Conservation (phyloP, 2,329 filamentous ascomycete genomes). For the Cladophialophora psammophila region DNA sequence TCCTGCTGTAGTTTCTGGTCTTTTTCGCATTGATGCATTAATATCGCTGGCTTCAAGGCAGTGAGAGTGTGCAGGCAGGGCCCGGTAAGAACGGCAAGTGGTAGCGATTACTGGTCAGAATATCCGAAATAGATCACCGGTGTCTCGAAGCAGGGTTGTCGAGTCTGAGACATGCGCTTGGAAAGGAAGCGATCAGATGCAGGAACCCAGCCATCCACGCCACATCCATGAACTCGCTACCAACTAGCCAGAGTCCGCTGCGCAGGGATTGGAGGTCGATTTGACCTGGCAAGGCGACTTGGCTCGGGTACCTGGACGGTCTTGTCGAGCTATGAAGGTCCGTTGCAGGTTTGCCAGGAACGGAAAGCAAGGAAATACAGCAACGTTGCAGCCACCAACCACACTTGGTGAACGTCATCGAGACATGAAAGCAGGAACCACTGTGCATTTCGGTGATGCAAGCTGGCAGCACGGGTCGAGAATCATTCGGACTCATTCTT, state of each 20-base stretch:
- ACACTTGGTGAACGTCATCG: constrained; percentile 15
- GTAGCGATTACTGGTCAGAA: constrained; percentile 18
- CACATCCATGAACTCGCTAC: constrained; percentile 23
- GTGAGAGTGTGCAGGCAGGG: background rate
- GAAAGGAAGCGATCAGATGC: constrained; percentile 33
- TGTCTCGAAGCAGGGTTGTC: constrained; percentile 31
- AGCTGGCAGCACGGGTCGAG: background rate
- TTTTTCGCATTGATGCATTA: background rate
- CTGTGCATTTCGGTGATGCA: constrained; percentile 8
- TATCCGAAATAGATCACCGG: constrained; percentile 27
- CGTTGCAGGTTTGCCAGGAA: constrained; percentile 12
- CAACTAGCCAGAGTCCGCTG: constrained; percentile 16
- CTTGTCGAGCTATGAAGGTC: constrained; percentile 22
- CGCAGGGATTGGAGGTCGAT: constrained; percentile 23
- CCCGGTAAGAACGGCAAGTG: constrained; percentile 1
- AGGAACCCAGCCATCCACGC: constrained; percentile 22
- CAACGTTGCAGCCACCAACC: background rate
- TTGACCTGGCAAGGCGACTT: constrained; percentile 10
- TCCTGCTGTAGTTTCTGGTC: background rate
- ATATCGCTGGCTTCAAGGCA: background rate
- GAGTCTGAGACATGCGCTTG: constrained; percentile 34
- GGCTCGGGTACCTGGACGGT: constrained; percentile 28
- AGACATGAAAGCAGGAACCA: background rate
- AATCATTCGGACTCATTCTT: constrained; percentile 9
- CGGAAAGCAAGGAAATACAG: constrained; percentile 11